Evolutionary conservation across 116 monocot genomes (phyloP), one percentile per base, ranked within the genome.

Genomic region (Cymodocea nodosa): DNA sequence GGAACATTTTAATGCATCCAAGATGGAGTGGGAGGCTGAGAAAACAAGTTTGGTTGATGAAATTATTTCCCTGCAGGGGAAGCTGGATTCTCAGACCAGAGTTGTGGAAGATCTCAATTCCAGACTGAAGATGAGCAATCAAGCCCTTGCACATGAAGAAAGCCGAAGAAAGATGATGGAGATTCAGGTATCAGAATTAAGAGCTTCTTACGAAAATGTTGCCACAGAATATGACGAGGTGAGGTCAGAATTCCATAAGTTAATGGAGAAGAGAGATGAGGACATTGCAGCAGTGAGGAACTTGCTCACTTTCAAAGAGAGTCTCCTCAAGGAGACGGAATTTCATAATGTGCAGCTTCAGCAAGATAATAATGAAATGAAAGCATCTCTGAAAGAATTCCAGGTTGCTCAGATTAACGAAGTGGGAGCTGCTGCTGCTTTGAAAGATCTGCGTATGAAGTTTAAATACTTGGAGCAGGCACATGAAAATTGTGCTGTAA

Each of bases 111-210:
- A 86, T 35, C 71, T 98, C 34, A 52, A 57, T 20, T 73, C 76
- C 6, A 75, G 73, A 23, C 73, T 98, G 14, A 71, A 79, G 51
- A 77, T 89, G 79, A 84, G 86, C 69, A 98, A 92, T 63, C 80
- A 92, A 65, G 92, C 76, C 4, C 48, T 98, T 24, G 86, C 86
- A 2, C 85, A 78, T 62, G 92, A 98, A 73, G 92, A 98, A 71
- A 86, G 92, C 66, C 68, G 81, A 24, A 85, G 92, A 68, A 98
- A 88, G 62, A 24, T 86, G 75, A 76, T 92, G 60, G 89, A 91
- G 64, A 72, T 80, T 40, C 85, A 98, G 68, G 56, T 83, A n/a
- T 75, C 67, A 19, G 85, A 89, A 71, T 83, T 68, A 10, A 73
- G 66, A 62, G 57, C 23, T 22, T 50, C 60, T 23, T 83, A 76